Conservation (phyloP, 2,329 filamentous ascomycete species). For the Cladosporium velox region DNA sequence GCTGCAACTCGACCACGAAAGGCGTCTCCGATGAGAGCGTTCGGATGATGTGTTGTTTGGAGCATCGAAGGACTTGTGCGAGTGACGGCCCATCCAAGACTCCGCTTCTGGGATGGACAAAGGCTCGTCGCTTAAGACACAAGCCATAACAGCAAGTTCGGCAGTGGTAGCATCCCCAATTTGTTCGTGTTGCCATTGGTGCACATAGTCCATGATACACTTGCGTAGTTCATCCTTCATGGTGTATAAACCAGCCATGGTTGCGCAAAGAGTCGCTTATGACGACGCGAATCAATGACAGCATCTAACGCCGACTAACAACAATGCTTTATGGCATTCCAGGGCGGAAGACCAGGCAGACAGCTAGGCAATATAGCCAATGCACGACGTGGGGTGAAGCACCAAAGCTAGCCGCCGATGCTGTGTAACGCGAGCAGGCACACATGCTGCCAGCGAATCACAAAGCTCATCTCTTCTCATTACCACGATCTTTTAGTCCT, state of each 20-base stretch:
- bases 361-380: background rate
- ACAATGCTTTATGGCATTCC: background rate
- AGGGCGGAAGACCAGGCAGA: background rate
- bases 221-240: background rate
- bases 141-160: background rate
- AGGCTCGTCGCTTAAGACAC: background rate
- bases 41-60: background rate
- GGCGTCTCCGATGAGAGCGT: background rate
- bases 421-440: slow-evolving; percentile 9
- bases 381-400: background rate
- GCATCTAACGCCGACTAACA: background rate
- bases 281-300: background rate
- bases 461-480: slow-evolving; percentile 31
- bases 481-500: slow-evolving; percentile 45
- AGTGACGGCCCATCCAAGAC: background rate
- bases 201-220: background rate
- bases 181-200: background rate
- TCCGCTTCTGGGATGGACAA: background rate
- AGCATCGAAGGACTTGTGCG: background rate
- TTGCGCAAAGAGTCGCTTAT: background rate
- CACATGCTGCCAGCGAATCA: background rate
- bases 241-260: background rate
- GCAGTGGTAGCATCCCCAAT: background rate
- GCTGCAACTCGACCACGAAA: background rate
- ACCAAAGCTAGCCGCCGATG: background rate